Evolutionary conservation across 2,329 filamentous ascomycete species (phyloP), one percentile per base, ranked within the genome.

Genomic region (Claviceps paspali): DNA sequence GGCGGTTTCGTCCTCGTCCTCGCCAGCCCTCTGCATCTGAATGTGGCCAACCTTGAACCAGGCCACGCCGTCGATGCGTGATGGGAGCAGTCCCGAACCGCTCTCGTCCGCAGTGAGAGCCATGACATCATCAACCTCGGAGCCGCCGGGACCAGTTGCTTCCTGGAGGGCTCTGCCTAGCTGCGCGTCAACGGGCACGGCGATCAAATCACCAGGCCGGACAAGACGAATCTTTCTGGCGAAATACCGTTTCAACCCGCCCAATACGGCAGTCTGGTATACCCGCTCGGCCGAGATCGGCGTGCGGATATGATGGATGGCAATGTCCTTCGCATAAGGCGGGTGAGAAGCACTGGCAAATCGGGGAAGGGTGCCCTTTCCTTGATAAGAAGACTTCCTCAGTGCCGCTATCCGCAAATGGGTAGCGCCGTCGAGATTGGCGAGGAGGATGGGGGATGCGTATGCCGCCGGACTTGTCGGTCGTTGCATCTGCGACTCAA

Each of bases 1-100:
- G 3, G 71, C 69, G 2, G 73, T 65, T 11, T 73, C 72, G 24
- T 76, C 71, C n/a, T 70, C 66, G 6, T 72, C 64, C 49, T 51
- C 65, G 47, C 63, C 77, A 47, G 52, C 57, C 47, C 62, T 75
- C 51, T 63, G 63, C 5, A 68, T 61, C 38, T 67, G 65, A 36
- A 92, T 78, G 41, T 84, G 81, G 28, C 81, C 80, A 29, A 98
- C 81, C 45, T 79, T 83, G 65, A 95, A 96, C 91, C 91, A 98
- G 6, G 84, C 87, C 15, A 93, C 82, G 22, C 66, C 72, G 56
- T 70, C 74, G 46, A 60, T 63, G 48, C 45, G 62, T 39, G 45
- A 54, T 28, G 40, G 36, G 10, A 49, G 44, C 23, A 47, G 49
- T 14, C 49, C 49, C 15, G 42, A 39, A 14, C 53, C 51, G 23